Conservation (phyloP, 1,284 basidiomycete genomes). For the Ceraceosorus bombacis region DNA sequence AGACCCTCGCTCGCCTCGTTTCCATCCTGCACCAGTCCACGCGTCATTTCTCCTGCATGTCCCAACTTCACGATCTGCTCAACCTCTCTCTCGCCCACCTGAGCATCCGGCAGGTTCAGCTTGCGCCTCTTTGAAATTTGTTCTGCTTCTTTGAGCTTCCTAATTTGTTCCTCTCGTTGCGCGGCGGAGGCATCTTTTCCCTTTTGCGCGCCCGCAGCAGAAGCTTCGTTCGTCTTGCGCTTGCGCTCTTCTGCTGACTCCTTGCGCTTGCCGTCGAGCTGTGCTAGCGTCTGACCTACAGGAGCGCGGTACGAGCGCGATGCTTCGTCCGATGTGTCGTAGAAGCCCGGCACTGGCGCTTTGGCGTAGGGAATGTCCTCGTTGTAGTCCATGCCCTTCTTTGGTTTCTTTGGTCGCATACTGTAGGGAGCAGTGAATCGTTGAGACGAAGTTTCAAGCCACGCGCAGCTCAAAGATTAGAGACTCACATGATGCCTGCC, state of each 20-base stretch:
- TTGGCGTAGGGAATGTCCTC: slow-evolving; percentile 98
- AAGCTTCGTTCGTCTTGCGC: slow-evolving; percentile 59
- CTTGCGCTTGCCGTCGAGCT: slow-evolving; percentile 61
- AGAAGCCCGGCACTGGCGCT: slow-evolving; percentile 88
- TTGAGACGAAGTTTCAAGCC: not conserved
- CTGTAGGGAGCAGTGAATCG: slow-evolving; percentile 21
- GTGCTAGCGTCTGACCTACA: slow-evolving; percentile 71
- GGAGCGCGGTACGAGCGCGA: slow-evolving; percentile 79
- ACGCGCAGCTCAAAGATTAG: not conserved
- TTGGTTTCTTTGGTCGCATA: slow-evolving; percentile 61
- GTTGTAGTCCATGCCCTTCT: slow-evolving; percentile 99
- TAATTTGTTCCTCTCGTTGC: slow-evolving; percentile 82
- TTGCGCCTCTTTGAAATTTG: slow-evolving; percentile 82
- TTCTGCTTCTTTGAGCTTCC: slow-evolving; percentile 92
- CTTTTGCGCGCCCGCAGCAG: slow-evolving; percentile 64
- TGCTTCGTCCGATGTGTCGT: slow-evolving; percentile 90
- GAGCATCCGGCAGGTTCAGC: slow-evolving; percentile 76
- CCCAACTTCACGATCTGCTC: slow-evolving; percentile 99
- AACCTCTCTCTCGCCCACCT: slow-evolving; percentile 89
- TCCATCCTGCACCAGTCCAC: slow-evolving; percentile 62
- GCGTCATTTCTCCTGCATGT: slow-evolving; percentile 77
- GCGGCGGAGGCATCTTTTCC: slow-evolving; percentile 50
- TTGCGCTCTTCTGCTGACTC: slow-evolving; percentile 62
- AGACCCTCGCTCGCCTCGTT: slow-evolving; percentile 76
- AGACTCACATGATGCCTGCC: slow-evolving; percentile 83